Conservation (phyloP, 73 alveolate species). For the Blepharisma japonicum region DNA sequence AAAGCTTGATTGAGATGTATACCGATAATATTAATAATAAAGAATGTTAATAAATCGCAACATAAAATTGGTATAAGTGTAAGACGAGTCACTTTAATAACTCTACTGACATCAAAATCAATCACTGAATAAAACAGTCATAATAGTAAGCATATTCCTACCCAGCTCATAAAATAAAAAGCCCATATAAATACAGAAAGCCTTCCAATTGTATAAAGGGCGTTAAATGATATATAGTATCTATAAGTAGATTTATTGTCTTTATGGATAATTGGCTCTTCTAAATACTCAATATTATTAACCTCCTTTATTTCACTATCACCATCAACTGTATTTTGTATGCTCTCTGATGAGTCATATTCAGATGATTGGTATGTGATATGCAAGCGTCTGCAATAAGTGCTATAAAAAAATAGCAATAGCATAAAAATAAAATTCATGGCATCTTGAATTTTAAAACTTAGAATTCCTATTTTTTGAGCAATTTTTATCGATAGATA, state of each 20-base stretch:
- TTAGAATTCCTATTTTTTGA: not conserved
- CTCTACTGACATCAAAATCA: not conserved
- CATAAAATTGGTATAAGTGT: not conserved
- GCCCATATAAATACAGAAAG: not conserved
- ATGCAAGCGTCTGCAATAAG: not conserved
- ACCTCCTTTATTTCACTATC: not conserved
- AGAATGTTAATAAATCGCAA: not conserved
- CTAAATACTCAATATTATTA: not conserved
- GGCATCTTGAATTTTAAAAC: not conserved
- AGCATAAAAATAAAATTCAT: not conserved
- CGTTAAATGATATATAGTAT: not conserved
- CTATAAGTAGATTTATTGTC: not conserved
- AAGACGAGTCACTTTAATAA: not conserved
- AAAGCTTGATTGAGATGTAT: not conserved
- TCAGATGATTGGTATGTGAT: not conserved
- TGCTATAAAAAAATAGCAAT: slow-evolving; percentile 1
- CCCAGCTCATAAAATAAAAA: not conserved
- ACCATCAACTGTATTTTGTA: not conserved
- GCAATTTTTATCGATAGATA: not conserved
- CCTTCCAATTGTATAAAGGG: not conserved
- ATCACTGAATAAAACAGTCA: slow-evolving; percentile 10
- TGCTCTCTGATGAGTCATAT: not conserved
- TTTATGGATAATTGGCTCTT: no score
- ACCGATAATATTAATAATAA: not conserved
- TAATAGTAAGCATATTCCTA: not conserved